phyloP scores from a whole-genome alignment of 2,329 filamentous ascomycete species.

The Trichoderma sp. region DNA sequence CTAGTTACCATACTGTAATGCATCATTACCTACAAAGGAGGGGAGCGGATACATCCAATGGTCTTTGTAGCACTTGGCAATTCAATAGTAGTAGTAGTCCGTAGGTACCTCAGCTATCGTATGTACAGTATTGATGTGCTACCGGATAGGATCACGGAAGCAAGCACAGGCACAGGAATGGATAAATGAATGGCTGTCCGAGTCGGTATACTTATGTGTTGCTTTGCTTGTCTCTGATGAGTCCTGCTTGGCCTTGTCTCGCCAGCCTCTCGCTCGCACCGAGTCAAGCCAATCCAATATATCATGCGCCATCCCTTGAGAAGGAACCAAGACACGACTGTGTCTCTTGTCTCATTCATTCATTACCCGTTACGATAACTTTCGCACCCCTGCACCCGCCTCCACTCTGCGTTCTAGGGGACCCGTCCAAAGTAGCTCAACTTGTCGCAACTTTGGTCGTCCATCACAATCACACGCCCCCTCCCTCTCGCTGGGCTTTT shows the following conservation, averaged over 20 bases:
- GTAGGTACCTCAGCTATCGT: background rate
- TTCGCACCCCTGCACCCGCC: background rate
- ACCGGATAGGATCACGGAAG: background rate
- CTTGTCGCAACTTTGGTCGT: background rate
- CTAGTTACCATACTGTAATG: background rate
- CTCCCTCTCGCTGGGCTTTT: background rate
- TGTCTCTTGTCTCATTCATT: conserved; percentile 8
- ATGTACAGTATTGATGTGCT: background rate
- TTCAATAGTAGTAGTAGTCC: background rate
- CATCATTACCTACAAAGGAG: background rate
- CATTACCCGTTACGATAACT: conserved; percentile 15
- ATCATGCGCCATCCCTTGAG: conserved; percentile 11
- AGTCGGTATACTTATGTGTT: no score
- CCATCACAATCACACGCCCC: background rate
- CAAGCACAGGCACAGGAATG: background rate
- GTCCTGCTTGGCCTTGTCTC: background rate
- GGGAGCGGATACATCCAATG: background rate
- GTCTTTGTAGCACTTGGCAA: background rate
- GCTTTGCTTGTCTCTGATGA: background rate
- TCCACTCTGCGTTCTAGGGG: background rate
- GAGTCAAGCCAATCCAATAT: conserved; percentile 6
- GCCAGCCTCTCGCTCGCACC: background rate
- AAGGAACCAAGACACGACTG: conserved; percentile 4
- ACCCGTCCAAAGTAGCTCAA: background rate
- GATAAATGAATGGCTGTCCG: no score